A percentile compares a stretch with the other conserved stretches of the same genome.
phyloP scores from a whole-genome alignment of 2,329 filamentous ascomycete species.

The Ascochyta clinopodiicola region DNA sequence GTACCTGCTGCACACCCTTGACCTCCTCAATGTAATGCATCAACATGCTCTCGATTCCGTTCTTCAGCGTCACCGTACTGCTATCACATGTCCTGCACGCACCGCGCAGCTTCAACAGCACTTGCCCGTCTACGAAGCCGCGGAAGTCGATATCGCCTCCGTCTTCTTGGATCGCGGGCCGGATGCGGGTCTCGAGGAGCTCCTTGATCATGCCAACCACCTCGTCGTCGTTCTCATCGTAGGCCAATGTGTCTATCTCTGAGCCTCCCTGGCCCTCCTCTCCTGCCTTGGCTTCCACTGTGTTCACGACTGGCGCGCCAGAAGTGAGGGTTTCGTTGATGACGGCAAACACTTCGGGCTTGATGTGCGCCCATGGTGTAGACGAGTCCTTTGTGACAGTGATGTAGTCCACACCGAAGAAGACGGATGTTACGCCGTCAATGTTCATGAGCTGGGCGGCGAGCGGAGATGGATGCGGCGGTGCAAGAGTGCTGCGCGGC shows the following conservation, averaged over 20 bases:
- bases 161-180: constrained; percentile 95
- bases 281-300: constrained; percentile 64
- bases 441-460: constrained; percentile 90
- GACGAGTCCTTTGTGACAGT: constrained; percentile 91
- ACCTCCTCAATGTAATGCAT: constrained; percentile 95
- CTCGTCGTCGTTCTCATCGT: constrained; percentile 90
- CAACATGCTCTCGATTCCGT: constrained; percentile 97
- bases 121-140: constrained; percentile 85
- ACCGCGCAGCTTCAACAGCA: constrained; percentile 85
- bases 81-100: constrained; percentile 96
- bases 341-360: constrained; percentile 91
- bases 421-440: constrained; percentile 92
- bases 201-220: constrained; percentile 99
- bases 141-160: constrained; percentile 96
- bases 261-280: constrained; percentile 58
- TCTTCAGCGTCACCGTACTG: constrained; percentile 95
- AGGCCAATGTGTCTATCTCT: constrained; percentile 75
- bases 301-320: constrained; percentile 80
- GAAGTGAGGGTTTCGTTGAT: constrained; percentile 92
- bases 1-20: constrained; percentile 85
- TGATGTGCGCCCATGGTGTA: constrained; percentile 91
- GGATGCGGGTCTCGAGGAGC: constrained; percentile 89
- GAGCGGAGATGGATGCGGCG: constrained; percentile 88
- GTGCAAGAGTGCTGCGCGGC: constrained; percentile 84
- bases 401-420: constrained; percentile 95